Base-by-base conservation (phyloP, 441 rosid species). In the California macrophylla region DNA sequence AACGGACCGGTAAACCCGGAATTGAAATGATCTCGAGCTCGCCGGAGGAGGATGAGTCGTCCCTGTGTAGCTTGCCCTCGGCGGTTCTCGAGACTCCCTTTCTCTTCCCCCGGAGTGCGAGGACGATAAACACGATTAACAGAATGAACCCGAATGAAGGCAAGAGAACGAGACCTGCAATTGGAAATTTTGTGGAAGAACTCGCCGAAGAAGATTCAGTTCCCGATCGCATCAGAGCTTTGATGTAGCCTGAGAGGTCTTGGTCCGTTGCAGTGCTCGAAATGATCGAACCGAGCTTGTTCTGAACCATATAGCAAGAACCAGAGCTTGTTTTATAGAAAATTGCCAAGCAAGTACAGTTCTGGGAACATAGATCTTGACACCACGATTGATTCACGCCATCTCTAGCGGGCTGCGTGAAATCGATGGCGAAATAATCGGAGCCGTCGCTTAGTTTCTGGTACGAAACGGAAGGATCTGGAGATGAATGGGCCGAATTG, bases 1-100 rank as follows among this genome's bases (percentile, higher is more conserved):
- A 89, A 80, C 85, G 87, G 66, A 87, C 85, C 0, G 92, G 92
- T 1, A 89, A 89, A 61, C 89, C 90, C 52, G 52, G 52, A 6
- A 42, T 42, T 4, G 52, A 42, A 13, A 42, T 42, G 16, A 42
- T 42, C 52, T 42, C 52, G 52, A 42, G 16, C 52, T 42, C 52
- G 52, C 16, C 52, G 52, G 52, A 42, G 16, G 52, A 42, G 16
- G n/a, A 42, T 2, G 52, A 42, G 16, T 42, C 16, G 4, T 15
- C 4, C 6, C 52, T 16, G 52, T 6, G 16, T 1, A 42, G 6
- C 6, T 42, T 42, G 1, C 6, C n/a, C 16, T 12, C 52, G 6
- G 16, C 16, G 16, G 52, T 42, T 12, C 16, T 42, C 16, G 16
- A 13, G 16, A 42, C 16, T 15, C 16, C 13, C 16, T 15, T 42